Conservation (phyloP, 345 rosid genomes). For the Camelina sativa region DNA sequence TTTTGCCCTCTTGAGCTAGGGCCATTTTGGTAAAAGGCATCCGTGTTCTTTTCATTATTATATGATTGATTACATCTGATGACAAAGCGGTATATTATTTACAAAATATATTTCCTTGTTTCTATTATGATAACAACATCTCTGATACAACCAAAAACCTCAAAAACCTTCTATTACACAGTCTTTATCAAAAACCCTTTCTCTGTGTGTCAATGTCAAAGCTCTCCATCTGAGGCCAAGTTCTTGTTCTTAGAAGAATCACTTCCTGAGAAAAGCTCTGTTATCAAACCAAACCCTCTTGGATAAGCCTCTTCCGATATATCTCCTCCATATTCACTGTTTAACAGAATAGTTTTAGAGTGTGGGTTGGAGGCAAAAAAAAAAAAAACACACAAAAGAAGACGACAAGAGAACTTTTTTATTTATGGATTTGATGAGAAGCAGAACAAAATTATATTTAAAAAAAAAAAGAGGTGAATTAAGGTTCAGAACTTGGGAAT, state of each 20-base stretch:
- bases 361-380: background rate
- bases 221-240: conserved; percentile 37
- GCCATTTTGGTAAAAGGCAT: conserved; percentile 30
- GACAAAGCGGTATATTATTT: background rate
- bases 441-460: background rate
- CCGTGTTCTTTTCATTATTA: background rate
- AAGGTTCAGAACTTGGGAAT: conserved; percentile 65
- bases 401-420: conserved; percentile 30
- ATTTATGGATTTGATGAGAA: conserved; percentile 12
- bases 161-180: conserved; percentile 17
- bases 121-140: conserved; percentile 33
- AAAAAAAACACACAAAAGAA: background rate
- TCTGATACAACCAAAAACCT: conserved; percentile 35
- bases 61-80: conserved; percentile 15
- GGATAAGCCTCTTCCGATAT: conserved; percentile 49
- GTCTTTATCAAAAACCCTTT: conserved; percentile 5
- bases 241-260: conserved; percentile 35
- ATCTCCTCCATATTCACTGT: conserved; percentile 54
- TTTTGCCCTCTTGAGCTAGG: conserved; percentile 32
- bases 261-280: conserved; percentile 41
- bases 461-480: background rate
- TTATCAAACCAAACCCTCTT: conserved; percentile 46
- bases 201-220: conserved; percentile 21
- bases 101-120: conserved; percentile 26
- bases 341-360: conserved; percentile 36